Evolutionary conservation across 495 filamentous ascomycete species (phyloP).

Genomic region (Hypoxylon intermedium): DNA sequence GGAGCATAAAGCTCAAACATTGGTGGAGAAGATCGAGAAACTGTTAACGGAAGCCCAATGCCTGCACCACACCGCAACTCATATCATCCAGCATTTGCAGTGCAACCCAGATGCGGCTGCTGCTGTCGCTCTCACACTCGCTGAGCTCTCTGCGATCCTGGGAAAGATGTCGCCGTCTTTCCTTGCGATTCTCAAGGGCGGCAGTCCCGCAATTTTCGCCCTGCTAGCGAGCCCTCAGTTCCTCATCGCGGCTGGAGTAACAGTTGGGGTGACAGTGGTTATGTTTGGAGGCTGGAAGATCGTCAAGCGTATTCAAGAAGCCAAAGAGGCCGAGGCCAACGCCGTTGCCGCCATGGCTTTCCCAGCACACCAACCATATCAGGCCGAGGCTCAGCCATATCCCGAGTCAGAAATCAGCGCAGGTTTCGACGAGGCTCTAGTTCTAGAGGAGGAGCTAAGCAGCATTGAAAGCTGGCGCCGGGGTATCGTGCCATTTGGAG

Average conservation of each 20-base stretch:
- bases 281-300: constrained; percentile 97
- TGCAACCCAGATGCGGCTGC: constrained; percentile 92
- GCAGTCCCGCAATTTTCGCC: constrained; percentile 83
- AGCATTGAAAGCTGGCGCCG: constrained; percentile 82
- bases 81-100: constrained; percentile 86
- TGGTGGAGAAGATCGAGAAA: constrained; percentile 72
- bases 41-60: constrained; percentile 87
- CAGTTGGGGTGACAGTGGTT: constrained; percentile 87
- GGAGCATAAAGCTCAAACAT: constrained; percentile 64
- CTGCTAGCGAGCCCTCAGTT: constrained; percentile 91
- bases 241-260: constrained; percentile 87
- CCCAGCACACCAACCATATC: constrained; percentile 24
- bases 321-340: constrained; percentile 52
- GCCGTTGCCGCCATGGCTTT: constrained; percentile 55
- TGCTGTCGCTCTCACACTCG: constrained; percentile 89
- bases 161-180: constrained; percentile 86
- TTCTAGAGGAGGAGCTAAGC: constrained; percentile 62
- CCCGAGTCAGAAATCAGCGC: constrained; percentile 39
- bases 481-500: constrained; percentile 66
- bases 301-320: constrained; percentile 76
- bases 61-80: constrained; percentile 79
- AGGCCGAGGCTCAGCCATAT: constrained; percentile 13
- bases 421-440: constrained; percentile 57
- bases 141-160: constrained; percentile 83
- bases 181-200: constrained; percentile 73